These are phyloP conservation scores for Simmondsia chinensis DNA, from an alignment of 148 eudicot species.

Conservation along the genomic window DNA sequence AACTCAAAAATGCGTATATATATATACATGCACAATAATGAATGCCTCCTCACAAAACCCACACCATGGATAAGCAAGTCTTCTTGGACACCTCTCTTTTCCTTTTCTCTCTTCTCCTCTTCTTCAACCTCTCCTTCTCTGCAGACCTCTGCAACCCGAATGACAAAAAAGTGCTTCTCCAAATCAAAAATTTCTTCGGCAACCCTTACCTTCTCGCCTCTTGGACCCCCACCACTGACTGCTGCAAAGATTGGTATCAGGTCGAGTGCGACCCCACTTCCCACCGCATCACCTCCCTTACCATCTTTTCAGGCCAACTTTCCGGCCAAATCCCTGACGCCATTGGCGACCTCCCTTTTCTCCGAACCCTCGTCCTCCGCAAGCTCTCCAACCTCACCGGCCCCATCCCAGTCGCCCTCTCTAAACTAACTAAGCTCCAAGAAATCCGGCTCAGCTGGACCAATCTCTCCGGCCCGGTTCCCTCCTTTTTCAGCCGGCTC, in stretches of 20 bases:
- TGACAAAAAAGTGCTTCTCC: slow-evolving; percentile 31
- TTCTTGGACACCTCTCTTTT: slow-evolving; percentile 1
- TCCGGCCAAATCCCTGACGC: slow-evolving; percentile 26
- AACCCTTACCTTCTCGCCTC: slow-evolving; percentile 19
- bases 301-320: slow-evolving; percentile 10
- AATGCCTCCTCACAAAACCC: too few relatives aligned
- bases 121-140: slow-evolving; percentile 10
- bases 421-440: slow-evolving; percentile 23
- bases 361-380: slow-evolving; percentile 19
- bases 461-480: slow-evolving; percentile 35
- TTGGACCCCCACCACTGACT: slow-evolving; percentile 25
- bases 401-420: slow-evolving; percentile 22
- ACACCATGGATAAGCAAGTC: too few relatives aligned
- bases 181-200: slow-evolving; percentile 17
- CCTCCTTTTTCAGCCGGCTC: slow-evolving; percentile 26
- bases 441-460: slow-evolving; percentile 16
- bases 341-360: slow-evolving; percentile 25
- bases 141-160: slow-evolving; percentile 24
- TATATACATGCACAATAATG: too few relatives aligned
- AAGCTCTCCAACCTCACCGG: slow-evolving; percentile 35
- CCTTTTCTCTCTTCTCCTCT: slow-evolving; percentile 10
- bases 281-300: slow-evolving; percentile 27
- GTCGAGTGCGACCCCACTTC: slow-evolving; percentile 27
- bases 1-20: too few relatives aligned
- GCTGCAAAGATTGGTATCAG: slow-evolving; percentile 27